Percentiles rank a stretch among this genome's conserved stretches.
phyloP scores from a whole-genome alignment of 2,329 filamentous ascomycete species.

The Beauveria asiatica region DNA sequence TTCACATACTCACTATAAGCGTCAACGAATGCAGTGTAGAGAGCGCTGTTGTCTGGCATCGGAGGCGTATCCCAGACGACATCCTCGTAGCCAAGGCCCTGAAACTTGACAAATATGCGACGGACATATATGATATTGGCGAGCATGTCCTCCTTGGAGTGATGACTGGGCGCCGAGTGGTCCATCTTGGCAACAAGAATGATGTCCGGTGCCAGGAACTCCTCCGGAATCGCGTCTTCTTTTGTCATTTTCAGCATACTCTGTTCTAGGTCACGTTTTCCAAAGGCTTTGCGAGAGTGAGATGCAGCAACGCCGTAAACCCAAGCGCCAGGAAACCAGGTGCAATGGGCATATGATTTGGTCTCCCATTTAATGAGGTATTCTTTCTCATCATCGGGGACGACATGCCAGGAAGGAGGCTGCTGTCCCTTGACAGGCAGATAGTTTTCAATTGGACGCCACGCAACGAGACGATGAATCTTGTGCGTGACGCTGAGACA shows the following conservation, averaged over 20 bases:
- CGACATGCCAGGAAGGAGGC: constrained; percentile 35
- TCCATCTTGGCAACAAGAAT: constrained; percentile 67
- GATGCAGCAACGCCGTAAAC: constrained; percentile 61
- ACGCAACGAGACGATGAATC: constrained; percentile 74
- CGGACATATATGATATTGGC: constrained; percentile 63
- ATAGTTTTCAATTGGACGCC: constrained; percentile 53
- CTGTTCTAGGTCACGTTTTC: constrained; percentile 55
- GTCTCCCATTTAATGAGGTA: constrained; percentile 86
- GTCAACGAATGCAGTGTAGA: constrained; percentile 70
- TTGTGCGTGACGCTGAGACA: constrained; percentile 59
- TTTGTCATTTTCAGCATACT: constrained; percentile 56
- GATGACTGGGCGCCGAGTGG: constrained; percentile 36
- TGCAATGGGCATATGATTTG: constrained; percentile 71
- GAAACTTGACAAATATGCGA: constrained; percentile 78
- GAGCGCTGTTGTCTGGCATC: constrained; percentile 48
- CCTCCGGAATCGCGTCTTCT: constrained; percentile 78
- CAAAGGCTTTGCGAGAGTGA: constrained; percentile 65
- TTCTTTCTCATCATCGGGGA: constrained; percentile 61
- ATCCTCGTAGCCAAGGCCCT: constrained; percentile 85
- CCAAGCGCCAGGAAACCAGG: constrained; percentile 88
- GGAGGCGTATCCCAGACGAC: constrained; percentile 84
- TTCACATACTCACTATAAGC: constrained; percentile 83
- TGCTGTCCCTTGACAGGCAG: neutral
- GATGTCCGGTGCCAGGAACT: constrained; percentile 78
- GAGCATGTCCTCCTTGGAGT: constrained; percentile 61